Percentiles rank a stretch among this genome's conserved stretches.
These are phyloP conservation scores for Tetrahymena borealis DNA, from an alignment of 73 alveolate genomes.

Conservation along the genomic window DNA sequence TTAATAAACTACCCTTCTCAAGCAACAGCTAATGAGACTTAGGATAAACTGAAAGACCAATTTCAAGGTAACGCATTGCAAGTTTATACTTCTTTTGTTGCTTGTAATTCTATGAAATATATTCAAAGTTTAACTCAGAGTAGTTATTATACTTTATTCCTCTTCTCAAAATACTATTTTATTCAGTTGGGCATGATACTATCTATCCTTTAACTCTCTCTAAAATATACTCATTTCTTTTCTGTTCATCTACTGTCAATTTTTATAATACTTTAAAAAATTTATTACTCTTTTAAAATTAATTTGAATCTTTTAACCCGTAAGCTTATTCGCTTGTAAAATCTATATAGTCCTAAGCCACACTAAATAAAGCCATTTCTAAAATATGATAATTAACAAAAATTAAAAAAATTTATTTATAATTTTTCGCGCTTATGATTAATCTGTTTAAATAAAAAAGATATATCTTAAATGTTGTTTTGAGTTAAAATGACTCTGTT, in stretches of 20 bases:
- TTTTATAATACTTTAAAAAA: not conserved
- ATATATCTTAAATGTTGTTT: too few species aligned
- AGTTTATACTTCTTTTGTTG: not conserved
- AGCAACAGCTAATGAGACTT: not conserved
- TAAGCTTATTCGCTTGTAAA: not conserved
- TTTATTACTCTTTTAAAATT: not conserved
- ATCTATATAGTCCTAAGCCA: not conserved
- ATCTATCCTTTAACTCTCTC: not conserved
- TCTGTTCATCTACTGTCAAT: not conserved
- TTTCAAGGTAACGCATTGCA: not conserved
- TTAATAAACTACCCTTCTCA: not conserved
- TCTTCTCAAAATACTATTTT: not conserved
- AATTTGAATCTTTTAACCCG: not conserved
- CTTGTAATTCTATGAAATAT: not conserved
- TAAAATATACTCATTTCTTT: not conserved
- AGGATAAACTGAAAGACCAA: not conserved
- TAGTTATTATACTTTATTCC: not conserved
- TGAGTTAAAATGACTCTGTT: too few species aligned
- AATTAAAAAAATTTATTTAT: too few species aligned
- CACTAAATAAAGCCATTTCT: not conserved
- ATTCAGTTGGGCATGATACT: not conserved
- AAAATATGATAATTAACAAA: too few species aligned
- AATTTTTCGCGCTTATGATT: not conserved
- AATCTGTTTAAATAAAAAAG: too few species aligned
- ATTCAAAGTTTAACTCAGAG: not conserved